A percentile compares a stretch with the other conserved stretches of the same genome.
These are phyloP conservation scores for Herpetospermum pedunculosum DNA, from an alignment of 306 rosid genomes.

Conservation along the genomic window DNA sequence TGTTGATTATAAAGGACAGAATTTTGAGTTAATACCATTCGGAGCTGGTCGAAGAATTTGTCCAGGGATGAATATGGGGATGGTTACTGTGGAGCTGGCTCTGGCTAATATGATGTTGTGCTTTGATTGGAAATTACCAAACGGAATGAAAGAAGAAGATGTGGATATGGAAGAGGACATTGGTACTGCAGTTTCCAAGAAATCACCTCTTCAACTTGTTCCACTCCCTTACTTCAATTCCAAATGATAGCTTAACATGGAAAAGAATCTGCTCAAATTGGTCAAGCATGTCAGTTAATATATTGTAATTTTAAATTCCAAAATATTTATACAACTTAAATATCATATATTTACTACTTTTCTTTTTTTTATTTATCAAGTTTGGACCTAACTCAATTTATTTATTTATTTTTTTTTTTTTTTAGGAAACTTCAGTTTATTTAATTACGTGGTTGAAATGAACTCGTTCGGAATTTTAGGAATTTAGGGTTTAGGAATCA, in stretches of 20 bases:
- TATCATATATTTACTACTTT: no score
- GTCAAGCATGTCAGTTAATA: no score
- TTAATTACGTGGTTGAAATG: no score
- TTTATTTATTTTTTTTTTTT: no score
- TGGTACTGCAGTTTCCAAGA: not conserved
- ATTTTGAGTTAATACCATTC: not conserved
- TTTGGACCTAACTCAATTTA: no score
- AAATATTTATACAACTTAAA: no score
- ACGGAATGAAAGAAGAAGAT: not conserved
- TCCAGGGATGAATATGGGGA: slow-evolving; percentile 17
- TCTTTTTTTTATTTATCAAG: no score
- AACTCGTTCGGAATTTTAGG: no score
- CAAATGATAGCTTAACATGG: not conserved
- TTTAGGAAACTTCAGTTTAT: no score
- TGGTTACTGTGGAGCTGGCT: slow-evolving; percentile 1
- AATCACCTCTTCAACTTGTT: not conserved
- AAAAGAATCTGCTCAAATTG: no score
- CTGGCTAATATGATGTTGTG: slow-evolving; percentile 25
- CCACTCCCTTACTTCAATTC: not conserved
- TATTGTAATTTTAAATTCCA: no score
- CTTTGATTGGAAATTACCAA: slow-evolving; percentile 27
- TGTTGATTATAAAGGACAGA: slow-evolving; percentile 20
- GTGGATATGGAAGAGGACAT: not conserved
- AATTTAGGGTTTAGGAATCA: no score
- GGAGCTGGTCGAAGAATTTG: slow-evolving; percentile 35